A percentile compares a stretch with the other conserved stretches of the same genome.
Evolutionary conservation across 2,329 filamentous ascomycete genomes (phyloP).

Genomic region (Cladosporium sp.): DNA sequence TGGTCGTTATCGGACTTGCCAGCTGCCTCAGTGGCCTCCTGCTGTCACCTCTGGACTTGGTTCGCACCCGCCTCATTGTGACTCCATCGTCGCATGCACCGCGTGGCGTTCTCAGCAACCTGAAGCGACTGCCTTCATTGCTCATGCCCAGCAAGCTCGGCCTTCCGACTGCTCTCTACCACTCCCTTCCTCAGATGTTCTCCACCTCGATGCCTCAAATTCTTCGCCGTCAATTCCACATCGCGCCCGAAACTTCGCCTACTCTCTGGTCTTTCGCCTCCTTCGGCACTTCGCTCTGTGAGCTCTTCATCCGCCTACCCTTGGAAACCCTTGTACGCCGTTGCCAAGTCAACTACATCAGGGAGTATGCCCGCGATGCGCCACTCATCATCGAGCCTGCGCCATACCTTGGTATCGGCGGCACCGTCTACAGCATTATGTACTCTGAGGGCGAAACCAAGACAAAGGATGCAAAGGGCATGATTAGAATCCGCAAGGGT

Average conservation of each 20-base stretch:
- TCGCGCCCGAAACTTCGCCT: conserved; percentile 77
- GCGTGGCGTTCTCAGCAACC: conserved; percentile 69
- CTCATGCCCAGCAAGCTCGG: conserved; percentile 62
- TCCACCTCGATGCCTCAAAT: conserved; percentile 77
- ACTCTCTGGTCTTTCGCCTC: conserved; percentile 74
- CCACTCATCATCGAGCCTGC: conserved; percentile 76
- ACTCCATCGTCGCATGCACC: conserved; percentile 65
- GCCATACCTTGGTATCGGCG: conserved; percentile 76
- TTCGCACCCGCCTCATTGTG: conserved; percentile 79
- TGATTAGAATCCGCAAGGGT: conserved; percentile 48
- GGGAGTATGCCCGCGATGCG: conserved; percentile 31
- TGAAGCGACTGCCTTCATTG: conserved; percentile 69
- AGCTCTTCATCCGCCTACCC: conserved; percentile 80
- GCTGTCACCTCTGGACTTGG: conserved; percentile 80
- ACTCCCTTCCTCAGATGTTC: conserved; percentile 78
- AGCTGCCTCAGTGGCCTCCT: conserved; percentile 68
- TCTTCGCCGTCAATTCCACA: conserved; percentile 73
- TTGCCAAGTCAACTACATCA: conserved; percentile 60
- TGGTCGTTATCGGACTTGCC: conserved; percentile 64
- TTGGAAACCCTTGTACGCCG: conserved; percentile 86
- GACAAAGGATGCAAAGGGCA: conserved; percentile 27
- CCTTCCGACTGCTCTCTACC: conserved; percentile 75
- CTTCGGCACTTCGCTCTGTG: conserved; percentile 71
- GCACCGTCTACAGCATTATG: conserved; percentile 83
- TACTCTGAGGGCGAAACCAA: conserved; percentile 66